phyloP scores from a whole-genome alignment of 2,329 filamentous ascomycete genomes.

The Tympanopsis confertula region DNA sequence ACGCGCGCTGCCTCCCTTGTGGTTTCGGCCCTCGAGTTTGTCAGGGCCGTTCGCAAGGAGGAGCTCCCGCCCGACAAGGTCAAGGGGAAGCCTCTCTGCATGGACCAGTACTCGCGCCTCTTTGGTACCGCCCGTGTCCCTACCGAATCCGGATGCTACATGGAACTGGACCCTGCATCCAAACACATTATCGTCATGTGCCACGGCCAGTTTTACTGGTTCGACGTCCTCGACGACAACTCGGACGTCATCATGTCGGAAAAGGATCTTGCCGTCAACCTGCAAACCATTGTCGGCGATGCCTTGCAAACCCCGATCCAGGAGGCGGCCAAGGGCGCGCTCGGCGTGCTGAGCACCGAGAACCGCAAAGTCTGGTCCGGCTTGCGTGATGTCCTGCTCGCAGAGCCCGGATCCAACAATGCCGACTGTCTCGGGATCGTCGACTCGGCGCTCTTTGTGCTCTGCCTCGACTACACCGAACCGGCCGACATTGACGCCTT shows the following conservation, averaged over 20 bases:
- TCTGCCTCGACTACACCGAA: constrained; percentile 88
- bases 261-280: constrained; percentile 80
- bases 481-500: constrained; percentile 69
- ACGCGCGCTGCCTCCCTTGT: constrained; percentile 87
- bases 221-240: constrained; percentile 90
- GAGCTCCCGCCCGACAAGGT: constrained; percentile 83
- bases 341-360: constrained; percentile 90
- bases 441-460: constrained; percentile 81
- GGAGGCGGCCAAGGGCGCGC: constrained; percentile 81
- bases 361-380: constrained; percentile 97
- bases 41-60: constrained; percentile 82
- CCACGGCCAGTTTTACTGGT: constrained; percentile 97
- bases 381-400: constrained; percentile 73
- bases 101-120: constrained; percentile 94
- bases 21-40: constrained; percentile 80
- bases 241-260: constrained; percentile 95
- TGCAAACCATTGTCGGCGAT: constrained; percentile 86
- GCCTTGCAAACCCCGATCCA: constrained; percentile 81
- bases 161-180: constrained; percentile 84
- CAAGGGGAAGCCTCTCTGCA: constrained; percentile 75
- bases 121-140: constrained; percentile 93
- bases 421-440: constrained; percentile 91
- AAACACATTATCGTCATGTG: constrained; percentile 90
- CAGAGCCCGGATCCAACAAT: constrained; percentile 82
- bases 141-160: constrained; percentile 87